Base-by-base conservation (phyloP, 257 asterid genomes). In the Scutellaria barbata region DNA sequence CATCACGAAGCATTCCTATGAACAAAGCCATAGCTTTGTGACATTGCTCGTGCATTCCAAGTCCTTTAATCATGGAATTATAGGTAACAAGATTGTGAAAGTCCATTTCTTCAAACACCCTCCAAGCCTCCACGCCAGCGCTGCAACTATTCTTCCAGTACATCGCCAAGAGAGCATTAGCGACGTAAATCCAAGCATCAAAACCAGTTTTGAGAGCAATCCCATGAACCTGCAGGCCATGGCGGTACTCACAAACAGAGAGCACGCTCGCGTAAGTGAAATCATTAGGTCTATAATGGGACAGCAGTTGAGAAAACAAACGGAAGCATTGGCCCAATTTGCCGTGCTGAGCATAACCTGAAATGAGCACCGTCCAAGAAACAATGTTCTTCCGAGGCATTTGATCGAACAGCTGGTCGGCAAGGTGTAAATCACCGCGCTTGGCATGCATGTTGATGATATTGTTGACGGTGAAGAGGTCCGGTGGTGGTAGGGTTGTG, bases 161-260 rank as follows among this genome's bases (percentile, higher is more conserved):
- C 90, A 90, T 86, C 20, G 88, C 81, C 8, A 90, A 67, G 69
- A 93, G 85, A 71, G 92, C 92, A 82, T 93, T 93, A n/a, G 88
- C 88, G 20, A 93, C 97, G 60, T 84, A 90, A 63, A 87, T 87
- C 84, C 92, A 90, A 13, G 83, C 45, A 77, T 54, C 79, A 52
- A 78, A 90, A 10, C 94, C 89, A 8, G 88, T 78, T 82, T 79
- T 93, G 5, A 85, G 16, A 50, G 86, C 85, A 47, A 83, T 74
- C 11, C 82, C 83, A 14, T 93, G 98, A 43, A 86, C 85, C 83
- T 93, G 97, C 77, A 66, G 48, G 12, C 98, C 98, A 47, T 78
- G 82, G n/a, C 50, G 22, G 74, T 77, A 67, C 74, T 86, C 90
- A 65, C 97, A 93, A 5, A 74, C 83, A 7, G 97, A 86, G 7